phyloP scores from a whole-genome alignment of 805 yeast genomes.

The Metschnikowia similis region DNA sequence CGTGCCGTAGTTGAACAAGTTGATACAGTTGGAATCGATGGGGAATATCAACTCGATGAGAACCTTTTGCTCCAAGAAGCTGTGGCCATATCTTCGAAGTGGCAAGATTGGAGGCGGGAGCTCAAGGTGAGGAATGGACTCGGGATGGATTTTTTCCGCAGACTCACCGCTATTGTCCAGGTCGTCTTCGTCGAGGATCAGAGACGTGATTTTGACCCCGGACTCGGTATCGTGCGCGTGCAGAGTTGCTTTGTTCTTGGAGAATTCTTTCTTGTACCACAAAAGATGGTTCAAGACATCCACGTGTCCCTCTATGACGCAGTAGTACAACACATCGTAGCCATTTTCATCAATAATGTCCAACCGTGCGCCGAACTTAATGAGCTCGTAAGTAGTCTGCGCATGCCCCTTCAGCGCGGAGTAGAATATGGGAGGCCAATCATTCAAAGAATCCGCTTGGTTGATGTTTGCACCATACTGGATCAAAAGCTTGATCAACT shows the following conservation, averaged over 20 bases:
- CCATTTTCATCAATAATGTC: slow-evolving; percentile 73
- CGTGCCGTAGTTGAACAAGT: slow-evolving; percentile 39
- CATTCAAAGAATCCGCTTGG: slow-evolving; percentile 75
- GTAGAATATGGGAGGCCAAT: slow-evolving; percentile 92
- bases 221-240: neutral
- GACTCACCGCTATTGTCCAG: slow-evolving; percentile 37
- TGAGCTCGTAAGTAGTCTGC: slow-evolving; percentile 62
- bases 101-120: slow-evolving; percentile 97
- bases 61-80: slow-evolving; percentile 85
- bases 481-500: slow-evolving; percentile 63
- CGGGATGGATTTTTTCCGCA: slow-evolving; percentile 39
- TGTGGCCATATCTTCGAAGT: slow-evolving; percentile 89
- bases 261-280: slow-evolving; percentile 27
- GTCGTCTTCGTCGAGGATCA: slow-evolving; percentile 23
- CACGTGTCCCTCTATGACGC: slow-evolving; percentile 92
- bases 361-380: slow-evolving; percentile 69
- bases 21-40: slow-evolving; percentile 42
- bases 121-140: slow-evolving; percentile 82
- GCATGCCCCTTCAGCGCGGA: slow-evolving; percentile 83
- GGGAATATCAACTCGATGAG: slow-evolving; percentile 74
- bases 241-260: neutral
- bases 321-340: slow-evolving; percentile 76
- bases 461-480: slow-evolving; percentile 72
- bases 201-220: neutral
- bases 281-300: slow-evolving; percentile 70